These are phyloP conservation scores for Vaccinium macrocarpon DNA, from an alignment of 148 eudicot genomes.

Conservation along the genomic window DNA sequence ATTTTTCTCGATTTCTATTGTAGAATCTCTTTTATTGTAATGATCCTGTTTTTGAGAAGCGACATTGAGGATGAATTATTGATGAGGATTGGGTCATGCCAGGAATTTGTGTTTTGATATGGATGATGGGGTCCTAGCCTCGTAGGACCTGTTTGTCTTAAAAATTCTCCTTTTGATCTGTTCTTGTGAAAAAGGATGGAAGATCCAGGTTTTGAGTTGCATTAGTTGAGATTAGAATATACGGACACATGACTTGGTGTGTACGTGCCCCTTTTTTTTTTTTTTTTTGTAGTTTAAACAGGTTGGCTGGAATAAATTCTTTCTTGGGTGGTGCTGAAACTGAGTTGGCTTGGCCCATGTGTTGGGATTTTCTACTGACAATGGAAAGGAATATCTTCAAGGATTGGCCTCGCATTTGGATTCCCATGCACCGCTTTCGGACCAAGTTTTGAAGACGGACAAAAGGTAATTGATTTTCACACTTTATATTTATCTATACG, in stretches of 20 bases:
- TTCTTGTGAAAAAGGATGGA: not conserved
- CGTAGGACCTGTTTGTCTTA: not conserved
- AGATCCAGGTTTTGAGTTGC: not conserved
- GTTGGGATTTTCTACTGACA: not conserved
- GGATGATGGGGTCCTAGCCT: not conserved
- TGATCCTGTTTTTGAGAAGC: not conserved
- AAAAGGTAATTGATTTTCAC: not conserved
- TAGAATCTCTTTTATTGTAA: not conserved
- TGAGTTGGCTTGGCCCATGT: not conserved
- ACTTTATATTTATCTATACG: not conserved
- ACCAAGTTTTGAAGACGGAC: not conserved
- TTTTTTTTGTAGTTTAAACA: not conserved
- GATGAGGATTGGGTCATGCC: not conserved
- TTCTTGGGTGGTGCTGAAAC: not conserved
- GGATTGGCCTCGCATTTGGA: not conserved
- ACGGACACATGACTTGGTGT: not conserved
- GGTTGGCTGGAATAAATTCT: not conserved
- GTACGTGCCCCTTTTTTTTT: not conserved
- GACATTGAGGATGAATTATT: not conserved
- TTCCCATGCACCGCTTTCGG: not conserved
- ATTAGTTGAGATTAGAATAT: not conserved
- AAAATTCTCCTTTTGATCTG: not conserved
- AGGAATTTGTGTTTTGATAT: not conserved
- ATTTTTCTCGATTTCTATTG: slow-evolving; percentile 6
- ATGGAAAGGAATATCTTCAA: not conserved